Conservation (phyloP, 305 asterid species). For the Andrographis paniculata region DNA sequence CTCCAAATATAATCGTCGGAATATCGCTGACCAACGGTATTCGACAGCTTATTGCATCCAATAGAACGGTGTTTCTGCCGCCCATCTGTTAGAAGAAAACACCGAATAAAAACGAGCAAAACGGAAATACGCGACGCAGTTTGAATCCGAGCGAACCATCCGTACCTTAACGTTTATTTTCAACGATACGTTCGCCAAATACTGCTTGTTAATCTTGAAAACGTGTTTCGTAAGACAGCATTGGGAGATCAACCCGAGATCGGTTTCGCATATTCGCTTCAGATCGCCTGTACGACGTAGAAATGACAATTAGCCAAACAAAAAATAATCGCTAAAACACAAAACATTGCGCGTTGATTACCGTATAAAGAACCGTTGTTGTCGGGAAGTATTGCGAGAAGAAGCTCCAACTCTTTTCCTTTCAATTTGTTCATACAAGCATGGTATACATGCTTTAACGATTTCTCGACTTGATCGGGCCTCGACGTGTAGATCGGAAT, state of each 20-base stretch:
- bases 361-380: slow-evolving; percentile 92
- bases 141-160: not conserved
- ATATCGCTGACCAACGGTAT: slow-evolving; percentile 95
- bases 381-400: slow-evolving; percentile 88
- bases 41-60: slow-evolving; percentile 94
- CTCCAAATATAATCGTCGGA: slow-evolving; percentile 97
- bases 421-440: slow-evolving; percentile 66
- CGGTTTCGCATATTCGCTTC: slow-evolving; percentile 96
- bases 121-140: not conserved
- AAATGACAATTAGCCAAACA: not conserved
- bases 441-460: slow-evolving; percentile 81
- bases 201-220: slow-evolving; percentile 92
- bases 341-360: slow-evolving; percentile 17
- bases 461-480: slow-evolving; percentile 95
- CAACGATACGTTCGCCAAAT: slow-evolving; percentile 91
- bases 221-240: slow-evolving; percentile 96
- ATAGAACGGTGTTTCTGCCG: slow-evolving; percentile 87
- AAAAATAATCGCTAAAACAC: not conserved
- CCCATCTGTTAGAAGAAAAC: slow-evolving; percentile 64
- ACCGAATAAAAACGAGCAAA: not conserved
- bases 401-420: slow-evolving; percentile 93
- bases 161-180: slow-evolving; percentile 90
- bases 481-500: slow-evolving; percentile 78
- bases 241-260: slow-evolving; percentile 90
- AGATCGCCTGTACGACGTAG: slow-evolving; percentile 50